Base-by-base conservation (phyloP, 345 rosid genomes). In the Citrus unshiu region DNA sequence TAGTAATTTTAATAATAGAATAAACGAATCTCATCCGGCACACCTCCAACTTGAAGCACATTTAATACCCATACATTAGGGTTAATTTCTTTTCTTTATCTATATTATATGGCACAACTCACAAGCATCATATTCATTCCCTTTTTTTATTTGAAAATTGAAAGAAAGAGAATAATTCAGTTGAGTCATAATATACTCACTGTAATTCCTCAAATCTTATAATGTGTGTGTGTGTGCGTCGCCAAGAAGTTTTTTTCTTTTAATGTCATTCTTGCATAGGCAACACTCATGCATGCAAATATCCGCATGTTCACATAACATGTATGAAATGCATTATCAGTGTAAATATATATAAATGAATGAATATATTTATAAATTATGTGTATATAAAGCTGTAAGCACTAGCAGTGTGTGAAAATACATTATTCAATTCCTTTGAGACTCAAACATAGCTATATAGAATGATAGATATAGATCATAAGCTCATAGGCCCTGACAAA, bases 401-500 rank as follows among this genome's bases (percentile, higher is more conserved):
- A 73, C 73, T 57, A 30, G 60, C 43, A 60, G 25, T 7, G 16
- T 61, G 7, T 30, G 54, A 56, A 13, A 12, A 62, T 51, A 75
- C 76, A 62, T 57, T 75, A 75, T 57, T 46, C 70, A 68, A 70
- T 75, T 58, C 75, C 75, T 75, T 69, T 75, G 57, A 69, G 72
- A 65, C n/a, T 63, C 32, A 75, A 65, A 34, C 35, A 76, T 67
- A 18, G 62, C 76, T 35, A 30, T 22, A 49, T 21, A 30, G 58
- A 4, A 35, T 18, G 58, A 22, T 22, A 30, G 37, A 59, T 39
- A 25, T 74, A 39, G 68, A 75, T 57, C 40, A 34, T 10, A 18
- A 30, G 24, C 39, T 7, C 60, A 7, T 60, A 49, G 62, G 70
- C 78, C 29, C 27, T 43, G 59, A 29, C 60, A 62, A 74, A 74